phyloP scores from a whole-genome alignment of 23 red algal genomes.

The Gracilariopsis chorda region DNA sequence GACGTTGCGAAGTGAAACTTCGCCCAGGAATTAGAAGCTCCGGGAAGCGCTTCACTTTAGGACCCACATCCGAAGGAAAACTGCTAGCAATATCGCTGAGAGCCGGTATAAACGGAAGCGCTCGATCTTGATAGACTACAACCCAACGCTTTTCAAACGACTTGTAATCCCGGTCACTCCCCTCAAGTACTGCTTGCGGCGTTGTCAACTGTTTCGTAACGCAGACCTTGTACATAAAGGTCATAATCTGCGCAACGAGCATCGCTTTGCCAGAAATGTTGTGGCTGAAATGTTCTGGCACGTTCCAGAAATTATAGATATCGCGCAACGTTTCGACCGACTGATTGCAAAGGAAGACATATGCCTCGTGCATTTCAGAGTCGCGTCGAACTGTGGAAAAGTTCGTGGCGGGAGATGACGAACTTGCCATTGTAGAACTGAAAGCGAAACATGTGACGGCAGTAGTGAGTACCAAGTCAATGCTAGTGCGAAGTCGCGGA shows the following conservation, averaged over 20 bases:
- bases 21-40: neutral
- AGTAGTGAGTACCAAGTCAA: no score
- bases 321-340: no score
- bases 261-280: neutral
- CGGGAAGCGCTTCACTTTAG: neutral
- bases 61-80: neutral
- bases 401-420: no score
- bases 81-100: neutral
- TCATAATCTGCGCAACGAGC: neutral
- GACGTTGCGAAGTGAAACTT: neutral
- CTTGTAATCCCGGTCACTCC: neutral
- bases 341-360: no score
- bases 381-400: no score
- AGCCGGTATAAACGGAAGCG: neutral
- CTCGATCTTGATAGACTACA: neutral
- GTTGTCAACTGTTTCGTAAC: neutral
- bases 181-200: neutral
- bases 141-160: neutral
- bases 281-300: slow-evolving; percentile 6
- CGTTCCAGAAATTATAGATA: no score
- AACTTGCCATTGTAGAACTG: no score
- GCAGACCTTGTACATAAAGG: neutral
- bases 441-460: no score
- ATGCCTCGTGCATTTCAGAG: no score
- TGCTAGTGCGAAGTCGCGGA: no score